Conservation (phyloP, 164 flowering plant species). For the Chimonanthus praecox region DNA sequence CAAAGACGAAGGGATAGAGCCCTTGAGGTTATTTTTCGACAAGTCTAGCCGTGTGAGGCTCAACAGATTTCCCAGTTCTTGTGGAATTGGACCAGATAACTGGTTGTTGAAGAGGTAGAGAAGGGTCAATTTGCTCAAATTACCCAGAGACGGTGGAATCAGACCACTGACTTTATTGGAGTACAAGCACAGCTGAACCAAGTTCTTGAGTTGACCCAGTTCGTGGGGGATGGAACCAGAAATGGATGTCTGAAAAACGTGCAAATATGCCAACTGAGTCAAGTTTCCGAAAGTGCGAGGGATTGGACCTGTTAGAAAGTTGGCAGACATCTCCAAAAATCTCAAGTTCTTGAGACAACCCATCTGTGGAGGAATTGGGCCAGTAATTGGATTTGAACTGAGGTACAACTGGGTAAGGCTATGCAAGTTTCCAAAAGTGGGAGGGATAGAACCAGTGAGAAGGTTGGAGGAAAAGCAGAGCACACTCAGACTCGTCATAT, state of each 20-base stretch:
- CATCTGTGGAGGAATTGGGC: too few species aligned
- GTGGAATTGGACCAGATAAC: too few species aligned
- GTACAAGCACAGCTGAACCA: too few species aligned
- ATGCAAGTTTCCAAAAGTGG: neutral
- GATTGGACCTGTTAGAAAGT: constrained; percentile 16
- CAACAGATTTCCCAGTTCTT: constrained; percentile 4
- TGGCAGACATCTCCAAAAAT: constrained; percentile 29
- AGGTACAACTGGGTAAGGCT: neutral
- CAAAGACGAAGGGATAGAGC: constrained; percentile 15
- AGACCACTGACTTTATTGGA: too few species aligned
- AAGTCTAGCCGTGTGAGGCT: constrained; percentile 34
- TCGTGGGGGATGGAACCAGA: neutral
- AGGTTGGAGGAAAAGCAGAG: too few species aligned
- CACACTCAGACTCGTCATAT: too few species aligned
- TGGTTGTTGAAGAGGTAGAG: constrained; percentile 6
- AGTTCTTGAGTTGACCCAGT: too few species aligned
- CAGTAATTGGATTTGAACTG: neutral
- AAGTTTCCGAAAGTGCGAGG: neutral
- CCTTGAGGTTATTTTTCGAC: constrained; percentile 19
- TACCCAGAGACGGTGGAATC: constrained; percentile 8
- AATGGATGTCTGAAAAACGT: neutral
- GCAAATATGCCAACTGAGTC: neutral
- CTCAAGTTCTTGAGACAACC: too few species aligned
- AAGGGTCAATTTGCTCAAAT: neutral
- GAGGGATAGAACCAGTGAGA: too few species aligned